Evolutionary conservation across 305 asterid genomes (phyloP).

Genomic region (Fraxinus angustifolia): DNA sequence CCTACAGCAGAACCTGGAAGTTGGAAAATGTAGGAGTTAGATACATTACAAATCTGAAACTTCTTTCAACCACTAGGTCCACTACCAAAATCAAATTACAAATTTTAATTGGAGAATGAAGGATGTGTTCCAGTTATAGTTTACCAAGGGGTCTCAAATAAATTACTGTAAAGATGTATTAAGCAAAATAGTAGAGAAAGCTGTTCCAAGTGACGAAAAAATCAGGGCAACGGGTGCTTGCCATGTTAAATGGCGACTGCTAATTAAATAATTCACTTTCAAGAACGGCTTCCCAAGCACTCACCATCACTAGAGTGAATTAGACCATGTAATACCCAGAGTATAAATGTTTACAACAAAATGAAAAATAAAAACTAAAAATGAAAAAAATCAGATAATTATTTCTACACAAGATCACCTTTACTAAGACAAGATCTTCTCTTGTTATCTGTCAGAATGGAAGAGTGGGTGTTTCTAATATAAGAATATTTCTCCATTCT

Average conservation of each 20-base stretch:
- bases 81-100: constrained; percentile 14
- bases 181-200: background rate
- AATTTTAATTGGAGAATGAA: background rate
- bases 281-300: background rate
- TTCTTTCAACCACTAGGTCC: constrained; percentile 1
- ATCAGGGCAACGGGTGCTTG: background rate
- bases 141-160: background rate
- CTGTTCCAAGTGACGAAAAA: background rate
- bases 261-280: background rate
- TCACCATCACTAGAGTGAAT: background rate
- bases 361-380: background rate
- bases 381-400: background rate
- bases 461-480: background rate
- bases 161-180: background rate
- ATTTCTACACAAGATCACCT: background rate
- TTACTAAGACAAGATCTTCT: background rate
- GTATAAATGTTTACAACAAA: background rate
- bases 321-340: background rate
- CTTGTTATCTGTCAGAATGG: background rate
- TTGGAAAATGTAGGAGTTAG: constrained; percentile 16
- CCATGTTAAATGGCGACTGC: background rate
- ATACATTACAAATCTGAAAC: constrained; percentile 11
- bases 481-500: background rate
- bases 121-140: background rate
- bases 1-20: constrained; percentile 83